Percentiles rank a stretch among this genome's conserved stretches.
Conservation (phyloP, 2,329 filamentous ascomycete species). For the Leptographium lundbergii region DNA sequence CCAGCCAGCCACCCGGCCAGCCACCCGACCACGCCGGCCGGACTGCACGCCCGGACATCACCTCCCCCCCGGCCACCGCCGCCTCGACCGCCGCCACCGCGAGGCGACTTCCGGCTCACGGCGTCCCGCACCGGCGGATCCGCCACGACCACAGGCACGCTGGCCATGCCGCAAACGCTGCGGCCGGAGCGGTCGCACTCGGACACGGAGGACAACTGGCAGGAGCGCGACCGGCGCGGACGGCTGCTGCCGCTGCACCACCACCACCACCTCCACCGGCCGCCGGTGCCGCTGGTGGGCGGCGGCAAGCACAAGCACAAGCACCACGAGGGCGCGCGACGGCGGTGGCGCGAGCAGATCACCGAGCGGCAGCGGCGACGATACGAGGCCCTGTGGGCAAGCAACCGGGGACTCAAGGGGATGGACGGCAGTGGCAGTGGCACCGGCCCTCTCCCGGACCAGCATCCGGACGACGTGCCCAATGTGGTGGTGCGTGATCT, state of each 20-base stretch:
- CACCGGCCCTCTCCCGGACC: constrained; percentile 14
- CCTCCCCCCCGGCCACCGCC: background rate
- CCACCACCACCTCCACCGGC: constrained; percentile 20
- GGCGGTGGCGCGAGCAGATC: constrained; percentile 65
- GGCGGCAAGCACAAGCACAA: constrained; percentile 43
- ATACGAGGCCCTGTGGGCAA: constrained; percentile 77
- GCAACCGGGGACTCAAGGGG: constrained; percentile 50
- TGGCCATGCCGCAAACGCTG: constrained; percentile 50
- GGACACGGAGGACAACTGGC: constrained; percentile 35
- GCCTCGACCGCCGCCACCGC: background rate
- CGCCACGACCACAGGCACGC: background rate
- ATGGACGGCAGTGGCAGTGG: background rate
- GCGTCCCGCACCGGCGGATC: background rate
- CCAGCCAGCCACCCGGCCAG: constrained; percentile 28
- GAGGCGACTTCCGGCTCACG: background rate
- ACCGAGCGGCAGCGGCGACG: constrained; percentile 61
- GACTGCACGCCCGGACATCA: background rate
- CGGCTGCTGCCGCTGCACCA: constrained; percentile 9
- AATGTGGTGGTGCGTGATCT: constrained; percentile 62
- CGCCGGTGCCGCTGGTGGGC: constrained; percentile 24
- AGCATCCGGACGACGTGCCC: constrained; percentile 40
- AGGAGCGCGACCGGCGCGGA: constrained; percentile 11
- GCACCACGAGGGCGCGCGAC: constrained; percentile 64
- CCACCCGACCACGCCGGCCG: constrained; percentile 7
- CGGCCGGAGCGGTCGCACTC: constrained; percentile 39